Evolutionary conservation across 768 basidiomycete species (phyloP).

Genomic region (Butyriboletus loyo): DNA sequence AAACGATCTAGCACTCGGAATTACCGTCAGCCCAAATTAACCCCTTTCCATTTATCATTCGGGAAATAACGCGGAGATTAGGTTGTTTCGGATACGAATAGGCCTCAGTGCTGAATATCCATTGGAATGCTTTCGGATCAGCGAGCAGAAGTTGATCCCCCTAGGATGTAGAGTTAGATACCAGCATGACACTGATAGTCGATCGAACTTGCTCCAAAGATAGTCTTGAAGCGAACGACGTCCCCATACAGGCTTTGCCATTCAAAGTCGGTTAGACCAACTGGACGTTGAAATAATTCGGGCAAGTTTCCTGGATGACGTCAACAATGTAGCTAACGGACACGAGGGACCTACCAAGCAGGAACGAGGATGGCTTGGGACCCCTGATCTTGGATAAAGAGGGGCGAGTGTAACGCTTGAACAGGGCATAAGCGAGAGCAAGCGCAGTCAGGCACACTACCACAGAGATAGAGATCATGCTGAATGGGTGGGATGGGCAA

Average conservation of each 20-base stretch:
- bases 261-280: constrained; percentile 26
- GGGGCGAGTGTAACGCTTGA: not conserved
- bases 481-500: not conserved
- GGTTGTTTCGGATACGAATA: constrained; percentile 41
- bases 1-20: not conserved
- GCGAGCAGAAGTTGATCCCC: constrained; percentile 44
- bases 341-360: constrained; percentile 8
- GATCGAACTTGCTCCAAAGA: constrained; percentile 23
- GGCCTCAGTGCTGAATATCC: constrained; percentile 40
- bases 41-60: constrained; percentile 30
- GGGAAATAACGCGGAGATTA: constrained; percentile 20
- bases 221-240: constrained; percentile 27
- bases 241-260: constrained; percentile 32
- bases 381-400: constrained; percentile 18
- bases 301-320: constrained; percentile 24
- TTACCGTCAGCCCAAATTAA: constrained; percentile 42
- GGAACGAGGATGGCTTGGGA: constrained; percentile 22
- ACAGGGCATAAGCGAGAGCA: constrained; percentile 1
- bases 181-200: not conserved
- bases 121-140: constrained; percentile 45
- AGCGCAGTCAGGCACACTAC: constrained; percentile 5
- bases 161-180: constrained; percentile 25
- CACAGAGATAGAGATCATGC: constrained; percentile 8
- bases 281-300: constrained; percentile 27
- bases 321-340: constrained; percentile 20